Conservation (phyloP, 768 basidiomycete genomes). For the Favolaschia claudopus region DNA sequence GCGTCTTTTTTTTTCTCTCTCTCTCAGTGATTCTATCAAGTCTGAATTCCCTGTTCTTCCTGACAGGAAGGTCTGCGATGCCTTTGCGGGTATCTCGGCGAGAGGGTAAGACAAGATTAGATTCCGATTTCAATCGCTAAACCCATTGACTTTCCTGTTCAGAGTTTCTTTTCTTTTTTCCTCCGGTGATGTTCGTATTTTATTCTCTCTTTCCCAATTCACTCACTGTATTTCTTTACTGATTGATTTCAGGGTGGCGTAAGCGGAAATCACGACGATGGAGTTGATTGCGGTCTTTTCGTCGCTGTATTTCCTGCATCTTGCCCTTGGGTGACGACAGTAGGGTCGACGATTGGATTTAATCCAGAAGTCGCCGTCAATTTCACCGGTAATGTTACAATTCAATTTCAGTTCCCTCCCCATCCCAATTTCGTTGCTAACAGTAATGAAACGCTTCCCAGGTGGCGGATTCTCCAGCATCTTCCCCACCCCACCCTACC, state of each 20-base stretch:
- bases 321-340: conserved; percentile 15
- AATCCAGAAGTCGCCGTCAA: conserved; percentile 4
- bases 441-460: conserved; percentile 25
- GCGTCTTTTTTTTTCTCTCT: conserved; percentile 47
- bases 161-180: conserved; percentile 14
- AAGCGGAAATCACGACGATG: conserved; percentile 20
- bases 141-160: too few species aligned
- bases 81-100: conserved; percentile 42
- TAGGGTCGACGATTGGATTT: conserved; percentile 11
- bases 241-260: conserved; percentile 11
- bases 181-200: conserved; percentile 13
- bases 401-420: not conserved
- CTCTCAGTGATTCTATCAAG: conserved; percentile 50
- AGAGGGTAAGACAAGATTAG: conserved; percentile 18
- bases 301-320: conserved; percentile 32
- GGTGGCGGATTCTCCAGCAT: conserved; percentile 50
- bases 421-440: not conserved
- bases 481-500: conserved; percentile 44
- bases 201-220: not conserved
- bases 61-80: conserved; percentile 58
- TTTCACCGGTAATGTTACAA: too few species aligned
- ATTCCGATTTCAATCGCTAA: conserved; percentile 34
- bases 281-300: conserved; percentile 35
- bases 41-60: conserved; percentile 53
- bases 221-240: too few species aligned